Base-by-base conservation (phyloP, 768 basidiomycete genomes). In the Lactarius sp. region DNA sequence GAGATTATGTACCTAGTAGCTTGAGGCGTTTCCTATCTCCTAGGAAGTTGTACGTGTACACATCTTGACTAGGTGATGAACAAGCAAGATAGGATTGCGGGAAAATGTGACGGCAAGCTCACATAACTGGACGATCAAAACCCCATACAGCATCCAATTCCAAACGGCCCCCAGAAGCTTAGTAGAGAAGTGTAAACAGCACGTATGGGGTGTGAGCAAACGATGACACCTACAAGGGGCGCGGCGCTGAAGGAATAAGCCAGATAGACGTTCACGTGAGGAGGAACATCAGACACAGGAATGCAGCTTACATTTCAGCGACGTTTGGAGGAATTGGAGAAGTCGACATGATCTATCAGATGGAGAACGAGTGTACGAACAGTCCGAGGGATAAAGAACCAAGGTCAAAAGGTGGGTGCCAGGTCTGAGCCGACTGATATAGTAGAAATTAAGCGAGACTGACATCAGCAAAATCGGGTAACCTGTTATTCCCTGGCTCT, bases 31-130 rank as follows among this genome's bases (percentile, higher is more conserved):
- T 44, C 14, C 46, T 8, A 39, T 64, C 62, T 1, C 36, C 10
- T 3, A 46, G 44, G 14, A 64, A 64, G 52, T 64, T 64, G 52
- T 64, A 64, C 34, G 22, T 51, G 31, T 63, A 63, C 55, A 63
- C 62, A 3, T 63, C 56, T 61, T 42, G 5, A 18, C 14, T 4
- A 5, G 1, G 3, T 14, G 12, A 22, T 60, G 9, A 60, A 41
- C 31, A 14, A 16, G 9, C 13, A 13, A 34, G n/a, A 39, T 12
- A 4, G 33, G 18, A 9, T 13, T 9, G n/a, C 5, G 31, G 1
- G 27, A 20, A 6, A 3, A 41, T 16, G 47, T 3, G 7, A n/a
- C 5, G 18, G 3, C 4, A 14, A 12, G 22, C 56, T 20, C 27
- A 63, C 62, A 63, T 4, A 42, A 2, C 27, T 63, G 62, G 42